These are phyloP conservation scores for Alisma plantagoaquatica DNA, from an alignment of 106 monocot species.

Conservation along the genomic window DNA sequence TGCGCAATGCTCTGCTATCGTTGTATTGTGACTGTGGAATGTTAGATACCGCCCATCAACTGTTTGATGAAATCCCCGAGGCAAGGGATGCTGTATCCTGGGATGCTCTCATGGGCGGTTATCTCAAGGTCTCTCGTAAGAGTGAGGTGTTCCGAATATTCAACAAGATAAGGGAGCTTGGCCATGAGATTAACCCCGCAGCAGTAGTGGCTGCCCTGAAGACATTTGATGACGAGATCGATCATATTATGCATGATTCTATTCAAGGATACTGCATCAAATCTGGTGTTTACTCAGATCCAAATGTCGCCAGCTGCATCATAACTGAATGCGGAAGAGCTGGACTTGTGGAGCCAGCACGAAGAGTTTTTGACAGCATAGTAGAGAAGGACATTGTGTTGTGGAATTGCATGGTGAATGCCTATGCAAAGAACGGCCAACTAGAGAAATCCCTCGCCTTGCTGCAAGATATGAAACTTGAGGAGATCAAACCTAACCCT, in stretches of 20 bases:
- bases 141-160: slow-evolving; percentile 15
- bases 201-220: slow-evolving; percentile 17
- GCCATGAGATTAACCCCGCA: slow-evolving; percentile 1
- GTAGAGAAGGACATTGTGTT: slow-evolving; percentile 29
- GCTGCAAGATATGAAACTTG: slow-evolving; percentile 24
- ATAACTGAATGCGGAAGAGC: slow-evolving; percentile 12
- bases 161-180: slow-evolving; percentile 7
- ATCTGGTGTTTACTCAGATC: slow-evolving; percentile 17
- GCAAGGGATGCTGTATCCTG: slow-evolving; percentile 25
- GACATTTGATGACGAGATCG: not conserved
- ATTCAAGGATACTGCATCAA: slow-evolving; percentile 42
- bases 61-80: slow-evolving; percentile 42
- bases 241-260: not conserved
- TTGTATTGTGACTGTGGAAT: slow-evolving; percentile 19
- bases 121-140: slow-evolving; percentile 1
- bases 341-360: slow-evolving; percentile 20
- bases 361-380: slow-evolving; percentile 19
- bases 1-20: slow-evolving; percentile 33
- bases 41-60: slow-evolving; percentile 5
- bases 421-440: slow-evolving; percentile 21
- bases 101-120: slow-evolving; percentile 33
- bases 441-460: slow-evolving; percentile 31
- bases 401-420: slow-evolving; percentile 55
- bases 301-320: slow-evolving; percentile 28
- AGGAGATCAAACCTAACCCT: slow-evolving; percentile 28